Conservation (phyloP, 495 filamentous ascomycete genomes). For the Penicillium riverlandense region DNA sequence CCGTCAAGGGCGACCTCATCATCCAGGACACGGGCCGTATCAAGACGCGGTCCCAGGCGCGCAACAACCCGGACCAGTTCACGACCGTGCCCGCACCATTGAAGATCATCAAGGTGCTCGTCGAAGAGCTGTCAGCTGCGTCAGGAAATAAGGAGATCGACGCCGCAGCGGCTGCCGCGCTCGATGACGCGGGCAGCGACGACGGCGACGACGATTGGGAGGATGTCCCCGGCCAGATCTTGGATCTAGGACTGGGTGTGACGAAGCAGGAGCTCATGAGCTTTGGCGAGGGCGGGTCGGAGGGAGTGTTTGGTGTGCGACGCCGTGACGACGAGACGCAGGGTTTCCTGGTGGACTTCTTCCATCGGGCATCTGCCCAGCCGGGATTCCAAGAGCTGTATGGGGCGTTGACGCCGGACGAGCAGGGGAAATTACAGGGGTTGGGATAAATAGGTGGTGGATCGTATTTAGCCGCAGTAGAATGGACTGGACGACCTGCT, state of each 20-base stretch:
- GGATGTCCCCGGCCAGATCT: slow-evolving; percentile 59
- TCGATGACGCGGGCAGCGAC: slow-evolving; percentile 51
- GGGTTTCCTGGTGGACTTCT: slow-evolving; percentile 73
- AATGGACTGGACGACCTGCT: too few species aligned
- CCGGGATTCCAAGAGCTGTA: slow-evolving; percentile 71
- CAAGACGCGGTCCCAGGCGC: slow-evolving; percentile 84
- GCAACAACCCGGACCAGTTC: slow-evolving; percentile 77
- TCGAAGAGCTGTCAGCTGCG: slow-evolving; percentile 69
- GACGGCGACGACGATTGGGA: slow-evolving; percentile 80
- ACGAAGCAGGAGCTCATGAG: slow-evolving; percentile 74
- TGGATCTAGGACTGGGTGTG: slow-evolving; percentile 63
- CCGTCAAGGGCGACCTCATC: slow-evolving; percentile 88
- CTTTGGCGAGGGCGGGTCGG: slow-evolving; percentile 52
- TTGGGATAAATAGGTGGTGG: slow-evolving; percentile 13
- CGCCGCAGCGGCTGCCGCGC: slow-evolving; percentile 45
- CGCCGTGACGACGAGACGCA: slow-evolving; percentile 90
- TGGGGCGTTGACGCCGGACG: slow-evolving; percentile 57
- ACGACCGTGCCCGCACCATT: slow-evolving; percentile 81
- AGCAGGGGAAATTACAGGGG: slow-evolving; percentile 62
- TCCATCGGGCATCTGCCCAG: slow-evolving; percentile 63
- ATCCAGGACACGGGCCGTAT: slow-evolving; percentile 75
- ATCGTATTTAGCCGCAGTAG: too few species aligned
- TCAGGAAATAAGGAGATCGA: slow-evolving; percentile 53
- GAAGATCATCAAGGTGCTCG: slow-evolving; percentile 93
- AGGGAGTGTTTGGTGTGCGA: slow-evolving; percentile 47